These are phyloP conservation scores for Psilocybe subaeruginosa DNA, from an alignment of 768 basidiomycete genomes.

Conservation along the genomic window DNA sequence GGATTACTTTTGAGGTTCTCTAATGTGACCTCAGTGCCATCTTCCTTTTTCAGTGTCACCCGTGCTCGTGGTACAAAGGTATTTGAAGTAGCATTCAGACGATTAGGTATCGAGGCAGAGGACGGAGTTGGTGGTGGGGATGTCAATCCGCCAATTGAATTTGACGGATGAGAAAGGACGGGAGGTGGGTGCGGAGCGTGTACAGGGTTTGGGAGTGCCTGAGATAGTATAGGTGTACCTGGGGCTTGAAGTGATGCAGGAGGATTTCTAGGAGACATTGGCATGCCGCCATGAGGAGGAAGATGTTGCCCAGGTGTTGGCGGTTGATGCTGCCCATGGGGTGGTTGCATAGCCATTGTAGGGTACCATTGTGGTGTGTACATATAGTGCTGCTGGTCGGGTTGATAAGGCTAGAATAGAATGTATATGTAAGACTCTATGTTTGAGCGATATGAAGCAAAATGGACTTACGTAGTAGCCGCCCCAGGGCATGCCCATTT, in stretches of 20 bases:
- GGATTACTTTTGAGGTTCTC: conserved; percentile 48
- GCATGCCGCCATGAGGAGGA: conserved; percentile 51
- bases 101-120: conserved; percentile 45
- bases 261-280: conserved; percentile 72
- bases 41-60: conserved; percentile 62
- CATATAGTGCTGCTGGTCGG: conserved; percentile 50
- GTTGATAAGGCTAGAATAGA: conserved; percentile 40
- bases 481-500: conserved; percentile 38
- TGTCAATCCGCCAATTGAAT: conserved; percentile 50
- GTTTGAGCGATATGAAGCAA: conserved; percentile 11
- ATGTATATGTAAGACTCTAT: conserved; percentile 6
- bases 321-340: conserved; percentile 53
- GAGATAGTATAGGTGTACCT: conserved; percentile 69
- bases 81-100: conserved; percentile 65
- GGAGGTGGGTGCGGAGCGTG: conserved; percentile 55
- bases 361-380: conserved; percentile 41
- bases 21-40: conserved; percentile 68
- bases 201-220: conserved; percentile 49
- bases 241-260: conserved; percentile 57
- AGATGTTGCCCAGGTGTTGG: conserved; percentile 52
- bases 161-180: conserved; percentile 45
- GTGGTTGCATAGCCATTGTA: conserved; percentile 40
- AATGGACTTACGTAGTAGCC: conserved; percentile 60
- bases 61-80: conserved; percentile 66
- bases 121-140: conserved; percentile 75